phyloP scores from a whole-genome alignment of 495 filamentous ascomycete species.

The Penicillium cosmopolitanum region DNA sequence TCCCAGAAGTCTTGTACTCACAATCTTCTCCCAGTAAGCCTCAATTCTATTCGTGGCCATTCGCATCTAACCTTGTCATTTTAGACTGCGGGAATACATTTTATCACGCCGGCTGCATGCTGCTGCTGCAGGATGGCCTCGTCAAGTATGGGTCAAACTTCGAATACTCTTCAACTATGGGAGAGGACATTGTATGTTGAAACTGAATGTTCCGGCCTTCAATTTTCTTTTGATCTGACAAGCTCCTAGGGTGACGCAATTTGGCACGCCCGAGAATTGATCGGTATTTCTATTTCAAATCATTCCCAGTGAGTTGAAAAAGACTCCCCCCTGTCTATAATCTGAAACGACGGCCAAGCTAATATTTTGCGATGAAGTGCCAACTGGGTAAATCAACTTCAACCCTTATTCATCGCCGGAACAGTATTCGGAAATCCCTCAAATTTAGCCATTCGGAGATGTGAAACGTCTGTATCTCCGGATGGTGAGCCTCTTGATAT shows the following conservation, averaged over 20 bases:
- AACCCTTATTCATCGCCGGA: conserved; percentile 15
- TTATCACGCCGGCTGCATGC: conserved; percentile 18
- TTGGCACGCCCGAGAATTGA: conserved; percentile 18
- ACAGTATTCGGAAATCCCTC: conserved; percentile 9
- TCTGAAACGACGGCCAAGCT: neutral
- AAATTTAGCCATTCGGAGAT: neutral
- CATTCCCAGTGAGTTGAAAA: conserved; percentile 15
- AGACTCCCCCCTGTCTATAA: no score
- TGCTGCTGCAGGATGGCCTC: conserved; percentile 14
- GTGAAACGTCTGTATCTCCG: neutral
- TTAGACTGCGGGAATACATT: no score
- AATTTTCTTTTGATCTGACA: neutral
- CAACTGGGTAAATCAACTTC: conserved; percentile 22
- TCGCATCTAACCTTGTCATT: no score
- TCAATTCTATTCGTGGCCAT: no score
- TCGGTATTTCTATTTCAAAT: conserved; percentile 17
- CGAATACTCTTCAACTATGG: neutral
- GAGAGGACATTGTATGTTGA: neutral
- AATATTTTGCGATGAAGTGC: conserved; percentile 7
- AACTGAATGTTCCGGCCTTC: neutral
- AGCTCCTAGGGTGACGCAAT: neutral
- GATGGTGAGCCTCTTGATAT: neutral
- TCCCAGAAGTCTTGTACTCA: no score
- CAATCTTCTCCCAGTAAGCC: no score
- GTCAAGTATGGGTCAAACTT: neutral